Percentiles rank a stretch among this genome's conserved stretches.
These are phyloP conservation scores for Podila horticola DNA, from an alignment of 192 early-diverging fungal species.

Conservation along the genomic window DNA sequence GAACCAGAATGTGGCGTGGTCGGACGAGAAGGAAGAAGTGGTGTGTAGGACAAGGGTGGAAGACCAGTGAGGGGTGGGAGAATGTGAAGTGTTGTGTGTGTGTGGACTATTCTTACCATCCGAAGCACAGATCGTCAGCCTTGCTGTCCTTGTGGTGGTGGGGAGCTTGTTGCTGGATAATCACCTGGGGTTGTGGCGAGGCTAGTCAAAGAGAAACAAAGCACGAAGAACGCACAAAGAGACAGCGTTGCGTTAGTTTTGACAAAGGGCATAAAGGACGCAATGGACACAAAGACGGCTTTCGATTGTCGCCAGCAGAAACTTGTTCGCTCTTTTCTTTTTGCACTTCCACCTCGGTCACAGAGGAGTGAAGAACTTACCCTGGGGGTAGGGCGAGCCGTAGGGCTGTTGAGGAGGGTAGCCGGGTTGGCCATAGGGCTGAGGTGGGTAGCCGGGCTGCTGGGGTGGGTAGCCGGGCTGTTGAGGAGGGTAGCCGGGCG, in stretches of 20 bases:
- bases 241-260: not conserved
- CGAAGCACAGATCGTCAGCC: constrained; percentile 2
- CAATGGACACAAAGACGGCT: not conserved
- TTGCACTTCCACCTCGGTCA: not conserved
- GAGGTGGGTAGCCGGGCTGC: not conserved
- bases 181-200: not conserved
- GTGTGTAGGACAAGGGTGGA: too few species aligned
- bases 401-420: constrained; percentile 2
- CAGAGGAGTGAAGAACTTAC: not conserved
- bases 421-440: not conserved
- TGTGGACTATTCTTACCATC: constrained; percentile 1
- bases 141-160: not conserved
- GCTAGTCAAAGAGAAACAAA: not conserved
- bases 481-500: not conserved
- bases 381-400: not conserved
- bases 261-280: not conserved
- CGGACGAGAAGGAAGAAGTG: too few species aligned
- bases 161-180: not conserved
- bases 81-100: not conserved
- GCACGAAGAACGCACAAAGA: not conserved
- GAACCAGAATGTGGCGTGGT: too few species aligned
- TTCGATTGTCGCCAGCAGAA: too few species aligned
- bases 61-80: not conserved
- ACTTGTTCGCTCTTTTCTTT: too few species aligned
- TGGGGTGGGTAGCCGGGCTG: not conserved